Conservation (phyloP, 2,329 filamentous ascomycete genomes). For the Pseudogymnoascus verrucosus region DNA sequence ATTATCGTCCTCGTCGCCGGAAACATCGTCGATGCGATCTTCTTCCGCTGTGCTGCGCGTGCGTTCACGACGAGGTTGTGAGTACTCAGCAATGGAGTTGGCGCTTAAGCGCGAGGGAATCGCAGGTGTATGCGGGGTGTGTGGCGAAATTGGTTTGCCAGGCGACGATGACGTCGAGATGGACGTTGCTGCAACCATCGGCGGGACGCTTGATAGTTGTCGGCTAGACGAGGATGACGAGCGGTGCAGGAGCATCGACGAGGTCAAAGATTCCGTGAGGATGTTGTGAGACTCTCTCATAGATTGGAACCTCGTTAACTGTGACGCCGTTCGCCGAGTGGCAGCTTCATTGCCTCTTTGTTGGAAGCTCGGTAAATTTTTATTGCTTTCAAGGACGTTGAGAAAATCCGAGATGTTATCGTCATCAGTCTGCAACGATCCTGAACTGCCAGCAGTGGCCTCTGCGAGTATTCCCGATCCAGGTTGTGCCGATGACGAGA, state of each 20-base stretch:
- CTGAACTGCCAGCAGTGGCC: conserved; percentile 55
- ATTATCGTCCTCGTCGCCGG: conserved; percentile 27
- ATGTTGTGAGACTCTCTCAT: conserved; percentile 86
- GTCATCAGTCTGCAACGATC: conserved; percentile 67
- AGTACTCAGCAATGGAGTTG: conserved; percentile 72
- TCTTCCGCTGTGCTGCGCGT: conserved; percentile 19
- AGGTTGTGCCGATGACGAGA: conserved; percentile 60
- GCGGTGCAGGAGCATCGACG: conserved; percentile 75
- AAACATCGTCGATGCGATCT: conserved; percentile 19
- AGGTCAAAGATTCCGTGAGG: conserved; percentile 87
- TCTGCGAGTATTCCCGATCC: conserved; percentile 74
- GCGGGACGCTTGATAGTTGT: conserved; percentile 50
- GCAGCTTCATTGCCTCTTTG: conserved; percentile 59
- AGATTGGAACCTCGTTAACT: conserved; percentile 75
- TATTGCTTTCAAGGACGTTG: conserved; percentile 78
- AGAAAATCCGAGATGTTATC: conserved; percentile 92
- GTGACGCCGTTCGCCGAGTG: conserved; percentile 67
- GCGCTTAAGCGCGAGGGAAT: conserved; percentile 90
- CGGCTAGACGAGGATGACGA: conserved; percentile 67
- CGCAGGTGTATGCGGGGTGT: conserved; percentile 86
- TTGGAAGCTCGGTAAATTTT: conserved; percentile 76
- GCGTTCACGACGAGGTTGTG: conserved; percentile 24
- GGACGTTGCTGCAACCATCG: conserved; percentile 64
- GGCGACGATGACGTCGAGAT: conserved; percentile 83
- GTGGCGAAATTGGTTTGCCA: conserved; percentile 80